Evolutionary conservation across 805 yeast species (phyloP).

Genomic region (Candida silvicultrix): DNA sequence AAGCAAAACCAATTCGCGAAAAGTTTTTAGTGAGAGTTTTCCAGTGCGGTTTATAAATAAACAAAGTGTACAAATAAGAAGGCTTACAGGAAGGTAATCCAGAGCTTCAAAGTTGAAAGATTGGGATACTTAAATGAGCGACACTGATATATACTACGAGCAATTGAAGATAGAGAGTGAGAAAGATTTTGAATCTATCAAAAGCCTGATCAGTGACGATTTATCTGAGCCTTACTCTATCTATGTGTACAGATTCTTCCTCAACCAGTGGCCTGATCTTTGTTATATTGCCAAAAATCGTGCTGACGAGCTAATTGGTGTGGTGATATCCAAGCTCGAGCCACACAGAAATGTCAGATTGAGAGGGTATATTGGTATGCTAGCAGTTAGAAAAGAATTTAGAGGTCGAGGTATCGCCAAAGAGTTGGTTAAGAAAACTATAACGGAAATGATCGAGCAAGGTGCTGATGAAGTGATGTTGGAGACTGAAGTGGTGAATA

Average conservation of each 20-base stretch:
- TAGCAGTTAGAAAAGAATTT: constrained; percentile 68
- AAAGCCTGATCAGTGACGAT: constrained; percentile 59
- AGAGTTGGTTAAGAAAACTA: constrained; percentile 52
- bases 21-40: too few relatives aligned
- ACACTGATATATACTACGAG: constrained; percentile 18
- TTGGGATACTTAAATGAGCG: too few relatives aligned
- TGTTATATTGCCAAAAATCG: constrained; percentile 55
- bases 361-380: constrained; percentile 95
- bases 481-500: constrained; percentile 85
- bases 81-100: too few relatives aligned
- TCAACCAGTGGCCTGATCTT: constrained; percentile 86
- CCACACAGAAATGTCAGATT: constrained; percentile 64
- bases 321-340: constrained; percentile 77
- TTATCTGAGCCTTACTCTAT: constrained; percentile 92
- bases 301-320: constrained; percentile 54
- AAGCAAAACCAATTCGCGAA: not conserved
- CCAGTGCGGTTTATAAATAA: too few relatives aligned
- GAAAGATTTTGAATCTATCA: constrained; percentile 43
- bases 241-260: constrained; percentile 85
- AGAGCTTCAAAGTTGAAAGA: too few relatives aligned
- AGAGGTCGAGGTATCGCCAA: constrained; percentile 84
- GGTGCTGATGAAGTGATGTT: constrained; percentile 86
- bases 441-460: constrained; percentile 56
- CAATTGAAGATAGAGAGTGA: constrained; percentile 20
- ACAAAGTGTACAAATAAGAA: too few relatives aligned